Base-by-base conservation (phyloP, 495 filamentous ascomycete genomes). In the Aspergillus haitiensis region DNA sequence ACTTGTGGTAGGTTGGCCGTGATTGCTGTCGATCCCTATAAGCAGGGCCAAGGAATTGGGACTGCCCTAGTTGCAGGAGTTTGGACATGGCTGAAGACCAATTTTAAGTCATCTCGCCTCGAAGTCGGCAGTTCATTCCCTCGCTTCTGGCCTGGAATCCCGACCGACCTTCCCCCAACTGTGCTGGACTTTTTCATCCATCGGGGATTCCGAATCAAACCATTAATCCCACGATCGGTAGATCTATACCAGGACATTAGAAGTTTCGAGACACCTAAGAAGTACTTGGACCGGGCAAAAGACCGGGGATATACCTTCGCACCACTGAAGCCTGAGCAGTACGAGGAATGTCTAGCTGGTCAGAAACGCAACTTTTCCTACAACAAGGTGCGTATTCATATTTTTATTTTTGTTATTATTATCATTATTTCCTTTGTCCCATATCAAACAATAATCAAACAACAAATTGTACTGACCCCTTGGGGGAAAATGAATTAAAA, bases 111-210 rank as follows among this genome's bases (percentile, higher is more conserved):
- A 16, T 61, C 72, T 15, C 56, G 50, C n/a, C 33, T 76, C 15
- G 65, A 69, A 7, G 60, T 81, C 9, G 72, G 78, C n/a, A 81
- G 77, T 46, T 61, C 64, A 0, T 78, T 81, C 54, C 80, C 80
- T 34, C 66, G 80, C 1, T 77, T 82, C 55, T 82, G 77, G 76
- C 78, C 79, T 13, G 76, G 74, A 6, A 66, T 81, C 7, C 78
- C 78, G 2, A 67, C 63, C 12, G 74, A 79, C 55, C 60, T 82
- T 31, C 66, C 74, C 1, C 60, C 67, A 40, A 44, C 55, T 5
- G 64, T 70, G 2, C 72, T 78, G 33, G 59, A 73, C 1, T 81
- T 81, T 62, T 81, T 82, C 50, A 53, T 71, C 6, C 74, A 78
- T 47, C 72, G 79, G 34, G 80, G 80, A 32, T 78, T 78, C 56